Conservation (phyloP, 495 filamentous ascomycete species). For the Neurospora sp. region DNA sequence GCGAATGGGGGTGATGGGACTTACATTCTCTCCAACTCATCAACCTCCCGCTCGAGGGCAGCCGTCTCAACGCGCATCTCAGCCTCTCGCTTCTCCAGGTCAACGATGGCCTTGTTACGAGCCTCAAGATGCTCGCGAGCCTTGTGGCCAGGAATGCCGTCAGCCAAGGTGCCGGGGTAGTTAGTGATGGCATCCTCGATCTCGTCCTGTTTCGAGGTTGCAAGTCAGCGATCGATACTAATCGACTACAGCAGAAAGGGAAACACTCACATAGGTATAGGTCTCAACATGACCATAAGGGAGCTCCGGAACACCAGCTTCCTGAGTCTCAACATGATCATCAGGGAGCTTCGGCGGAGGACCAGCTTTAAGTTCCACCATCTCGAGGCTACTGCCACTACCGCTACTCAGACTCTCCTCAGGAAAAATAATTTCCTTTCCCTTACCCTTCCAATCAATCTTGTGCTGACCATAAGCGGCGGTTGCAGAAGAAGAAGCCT, state of each 20-base stretch:
- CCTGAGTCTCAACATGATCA: neutral
- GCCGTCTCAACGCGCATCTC: neutral
- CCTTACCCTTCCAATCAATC: neutral
- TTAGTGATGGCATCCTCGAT: neutral
- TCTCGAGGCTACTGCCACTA: neutral
- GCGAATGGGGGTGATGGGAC: neutral
- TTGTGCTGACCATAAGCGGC: neutral
- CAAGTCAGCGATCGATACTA: neutral
- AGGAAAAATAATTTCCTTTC: neutral
- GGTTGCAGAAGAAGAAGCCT: neutral
- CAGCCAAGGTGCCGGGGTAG: neutral
- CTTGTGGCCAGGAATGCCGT: neutral
- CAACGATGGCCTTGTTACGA: neutral
- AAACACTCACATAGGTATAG: neutral
- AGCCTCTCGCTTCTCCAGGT: neutral
- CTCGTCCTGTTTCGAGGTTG: neutral
- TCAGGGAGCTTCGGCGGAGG: neutral
- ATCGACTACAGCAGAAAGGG: neutral
- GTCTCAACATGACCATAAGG: neutral
- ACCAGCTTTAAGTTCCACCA: neutral
- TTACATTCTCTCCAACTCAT: neutral
- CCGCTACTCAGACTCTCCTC: neutral
- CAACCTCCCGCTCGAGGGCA: neutral
- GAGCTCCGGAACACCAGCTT: neutral
- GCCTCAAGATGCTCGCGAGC: neutral